phyloP scores from a whole-genome alignment of 176 grass and related monocot species.

The Typha latifolia region DNA sequence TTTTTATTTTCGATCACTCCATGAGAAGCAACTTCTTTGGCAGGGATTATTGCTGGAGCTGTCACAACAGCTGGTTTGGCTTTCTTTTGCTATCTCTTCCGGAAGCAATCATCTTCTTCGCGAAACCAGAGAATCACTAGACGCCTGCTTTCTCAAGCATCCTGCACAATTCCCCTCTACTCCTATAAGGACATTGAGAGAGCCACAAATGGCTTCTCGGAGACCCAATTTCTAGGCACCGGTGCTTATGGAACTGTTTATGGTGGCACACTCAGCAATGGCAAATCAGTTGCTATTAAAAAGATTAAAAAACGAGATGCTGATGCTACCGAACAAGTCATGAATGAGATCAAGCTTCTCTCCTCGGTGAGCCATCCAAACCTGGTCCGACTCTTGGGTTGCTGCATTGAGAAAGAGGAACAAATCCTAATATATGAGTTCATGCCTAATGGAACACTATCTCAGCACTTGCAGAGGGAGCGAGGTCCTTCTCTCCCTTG shows the following conservation, averaged over 20 bases:
- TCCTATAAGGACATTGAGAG: conserved; percentile 64
- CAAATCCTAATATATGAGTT: conserved; percentile 27
- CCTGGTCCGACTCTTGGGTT: conserved; percentile 63
- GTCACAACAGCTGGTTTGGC: conserved; percentile 19
- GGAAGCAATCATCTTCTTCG: conserved; percentile 23
- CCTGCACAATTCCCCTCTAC: conserved; percentile 40
- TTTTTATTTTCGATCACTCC: background rate
- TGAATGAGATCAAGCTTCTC: conserved; percentile 68
- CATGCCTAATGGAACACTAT: conserved; percentile 26
- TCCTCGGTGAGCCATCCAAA: conserved; percentile 46
- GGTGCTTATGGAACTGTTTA: conserved; percentile 72
- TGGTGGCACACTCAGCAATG: conserved; percentile 26
- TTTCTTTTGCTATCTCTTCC: conserved; percentile 17
- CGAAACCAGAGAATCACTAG: conserved; percentile 22
- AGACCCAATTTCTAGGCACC: conserved; percentile 39
- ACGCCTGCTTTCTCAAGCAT: conserved; percentile 27
- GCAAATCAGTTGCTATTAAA: conserved; percentile 46
- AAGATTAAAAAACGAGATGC: conserved; percentile 40
- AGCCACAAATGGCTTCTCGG: conserved; percentile 48
- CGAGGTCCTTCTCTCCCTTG: conserved; percentile 41
- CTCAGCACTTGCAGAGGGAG: conserved; percentile 61
- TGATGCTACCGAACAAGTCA: conserved; percentile 24
- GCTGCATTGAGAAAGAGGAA: conserved; percentile 52
- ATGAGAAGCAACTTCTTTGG: background rate
- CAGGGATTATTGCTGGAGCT: conserved; percentile 39